Base-by-base conservation (phyloP, 768 basidiomycete genomes). In the Mycena rosella region DNA sequence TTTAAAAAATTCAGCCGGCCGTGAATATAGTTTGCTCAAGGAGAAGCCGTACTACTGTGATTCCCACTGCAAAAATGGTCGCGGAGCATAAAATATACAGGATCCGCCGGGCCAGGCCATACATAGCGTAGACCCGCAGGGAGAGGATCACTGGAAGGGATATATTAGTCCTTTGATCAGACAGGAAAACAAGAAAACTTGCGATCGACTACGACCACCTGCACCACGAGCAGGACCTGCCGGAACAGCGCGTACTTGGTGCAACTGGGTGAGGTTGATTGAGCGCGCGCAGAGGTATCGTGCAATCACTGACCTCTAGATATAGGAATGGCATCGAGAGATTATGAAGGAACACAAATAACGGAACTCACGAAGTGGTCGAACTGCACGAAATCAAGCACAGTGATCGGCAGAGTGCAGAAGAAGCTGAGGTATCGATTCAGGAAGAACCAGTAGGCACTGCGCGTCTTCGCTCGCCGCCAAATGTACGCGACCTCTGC, bases 361-460 rank as follows among this genome's bases (percentile, higher is more conserved):
- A 54, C 5, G 8, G n/a, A 4, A 47, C 40, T 42, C 57, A 60
- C 58, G 6, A 26, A 26, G 32, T 60, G 47, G 45, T 32, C 29
- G 22, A 60, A 49, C 32, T 49, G 58, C 26, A 49, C 58, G 13
- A 60, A 60, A 30, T 49, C 49, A 29, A 60, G 36, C 22, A 48
- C 47, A 26, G 58, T 60, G 58, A 48, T 36, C 15, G 58, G 44
- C n/a, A 60, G 40, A 17, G 44, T 49, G 29, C 45, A 18, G 30
- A 47, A 48, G 29, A 60, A 32, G 18, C 30, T 48, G 47, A 60
- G 58, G 45, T 60, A 60, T 5, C 58, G 58, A 18, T 60, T 60
- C 40, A 60, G 58, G 13, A 60, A 48, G 47, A 60, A 60, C 58
- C 58, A 60, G n/a, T 47, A 48, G 15, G 58, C 20, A 15, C 58